Evolutionary conservation across 176 grass and related monocot species (phyloP).

Genomic region (Bothriochloa decipiens): DNA sequence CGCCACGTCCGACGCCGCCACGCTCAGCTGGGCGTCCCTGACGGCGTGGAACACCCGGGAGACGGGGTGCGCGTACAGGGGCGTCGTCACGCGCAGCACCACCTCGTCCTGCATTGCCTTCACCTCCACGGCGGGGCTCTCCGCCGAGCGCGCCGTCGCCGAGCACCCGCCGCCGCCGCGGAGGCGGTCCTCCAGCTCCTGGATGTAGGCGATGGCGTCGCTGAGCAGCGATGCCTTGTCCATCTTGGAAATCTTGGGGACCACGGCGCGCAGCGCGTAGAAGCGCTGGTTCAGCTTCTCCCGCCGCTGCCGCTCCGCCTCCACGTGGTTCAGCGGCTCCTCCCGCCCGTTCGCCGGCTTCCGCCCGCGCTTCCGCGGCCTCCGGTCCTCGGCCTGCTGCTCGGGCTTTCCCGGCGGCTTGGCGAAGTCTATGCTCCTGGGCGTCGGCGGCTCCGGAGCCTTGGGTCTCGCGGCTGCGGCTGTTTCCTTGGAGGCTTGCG

Average conservation of each 20-base stretch:
- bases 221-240: conserved; percentile 89
- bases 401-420: background rate
- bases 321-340: conserved; percentile 92
- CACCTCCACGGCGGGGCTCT: conserved; percentile 61
- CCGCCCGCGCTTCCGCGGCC: conserved; percentile 76
- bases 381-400: conserved; percentile 45
- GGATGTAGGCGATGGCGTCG: conserved; percentile 86
- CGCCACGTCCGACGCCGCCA: conserved; percentile 62
- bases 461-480: background rate
- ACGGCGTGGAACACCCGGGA: conserved; percentile 58
- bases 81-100: conserved; percentile 75
- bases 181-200: conserved; percentile 71
- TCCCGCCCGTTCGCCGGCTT: conserved; percentile 91
- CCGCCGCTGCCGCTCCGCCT: conserved; percentile 91
- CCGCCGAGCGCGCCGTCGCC: conserved; percentile 18
- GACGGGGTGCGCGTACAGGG: conserved; percentile 63
- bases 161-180: background rate
- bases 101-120: conserved; percentile 64
- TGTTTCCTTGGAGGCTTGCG: conserved; percentile 1
- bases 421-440: conserved; percentile 31
- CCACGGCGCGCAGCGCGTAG: conserved; percentile 82
- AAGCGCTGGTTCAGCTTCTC: conserved; percentile 97
- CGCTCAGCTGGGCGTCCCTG: conserved; percentile 46
- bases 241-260: conserved; percentile 91
- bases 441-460: background rate